Evolutionary conservation across 2,329 filamentous ascomycete genomes (phyloP), one percentile per base, ranked within the genome.

Genomic region (Ophiocordyceps sinensis): DNA sequence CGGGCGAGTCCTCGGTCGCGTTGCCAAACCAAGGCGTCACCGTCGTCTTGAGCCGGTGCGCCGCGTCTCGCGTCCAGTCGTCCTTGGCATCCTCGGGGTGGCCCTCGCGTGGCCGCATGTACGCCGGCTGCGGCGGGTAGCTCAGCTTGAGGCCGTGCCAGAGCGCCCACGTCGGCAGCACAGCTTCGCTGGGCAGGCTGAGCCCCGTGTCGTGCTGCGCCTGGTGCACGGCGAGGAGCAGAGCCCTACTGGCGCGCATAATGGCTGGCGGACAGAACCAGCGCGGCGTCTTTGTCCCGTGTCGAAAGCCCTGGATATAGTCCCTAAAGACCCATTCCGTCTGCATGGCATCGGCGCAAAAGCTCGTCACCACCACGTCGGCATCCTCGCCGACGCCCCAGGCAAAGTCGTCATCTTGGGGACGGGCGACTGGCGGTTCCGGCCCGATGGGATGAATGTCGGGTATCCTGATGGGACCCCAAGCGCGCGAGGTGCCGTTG

Each of bases 81-180:
- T 44, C 47, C 5, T 45, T 31, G 15, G 49, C 42, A 21, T 52
- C 49, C 29, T 46, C 9, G 35, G 17, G 36, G 14, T 37, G 30
- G 14, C 36, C n/a, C 26, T 39, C 36, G 26, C 34, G 39, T 15
- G 40, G 37, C 1, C 49, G 49, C 45, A 55, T 55, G 46, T 55
- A 64, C 0, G 52, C 51, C 4, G 60, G 61, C 28, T 59, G 52
- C 21, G 61, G 61, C 17, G 60, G 54, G 43, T 56, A 56, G 44
- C 53, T 56, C 29, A 62, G 44, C 51, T 63, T 63, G 34, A 63
- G 51, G 15, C 60, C 60, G 42, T 60, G 55, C 58, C 58, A 63
- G 2, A 61, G 47, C 10, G 60, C 60, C 40, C 56, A 62, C 26
- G 51, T 53, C 9, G 58, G 54, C n/a, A 60, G 49, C 2, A 55